phyloP scores from a whole-genome alignment of 352 stramenopile species.

The Lagenidium sp. region DNA sequence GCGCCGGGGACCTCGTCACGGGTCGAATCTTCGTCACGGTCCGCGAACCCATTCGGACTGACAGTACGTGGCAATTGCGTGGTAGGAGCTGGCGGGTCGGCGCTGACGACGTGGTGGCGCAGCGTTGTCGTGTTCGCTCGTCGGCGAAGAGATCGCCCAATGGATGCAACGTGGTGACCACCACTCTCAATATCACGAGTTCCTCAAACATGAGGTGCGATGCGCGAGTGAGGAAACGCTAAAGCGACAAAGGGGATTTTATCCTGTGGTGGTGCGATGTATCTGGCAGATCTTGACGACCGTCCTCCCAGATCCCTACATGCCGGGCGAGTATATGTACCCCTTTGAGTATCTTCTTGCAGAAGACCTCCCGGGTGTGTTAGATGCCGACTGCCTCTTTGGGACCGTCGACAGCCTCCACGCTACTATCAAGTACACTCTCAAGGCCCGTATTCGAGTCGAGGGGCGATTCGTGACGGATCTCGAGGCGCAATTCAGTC shows the following conservation, averaged over 20 bases:
- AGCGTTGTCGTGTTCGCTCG: slow-evolving; percentile 49
- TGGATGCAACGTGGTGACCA: slow-evolving; percentile 53
- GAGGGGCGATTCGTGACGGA: slow-evolving; percentile 62
- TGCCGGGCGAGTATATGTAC: slow-evolving; percentile 60
- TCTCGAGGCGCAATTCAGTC: slow-evolving; percentile 41
- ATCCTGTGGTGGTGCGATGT: no score
- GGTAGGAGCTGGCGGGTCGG: no score
- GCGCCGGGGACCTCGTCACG: slow-evolving; percentile 40
- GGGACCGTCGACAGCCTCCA: slow-evolving; percentile 40
- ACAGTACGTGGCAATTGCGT: slow-evolving; percentile 25
- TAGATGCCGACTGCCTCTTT: slow-evolving; percentile 46
- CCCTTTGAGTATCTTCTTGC: slow-evolving; percentile 56
- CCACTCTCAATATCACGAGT: slow-evolving; percentile 58
- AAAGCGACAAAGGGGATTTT: no score
- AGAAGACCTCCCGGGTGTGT: slow-evolving; percentile 34
- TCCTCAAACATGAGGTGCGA: slow-evolving; percentile 49
- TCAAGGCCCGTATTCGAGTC: slow-evolving; percentile 60
- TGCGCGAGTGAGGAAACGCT: no score
- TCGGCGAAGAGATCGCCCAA: slow-evolving; percentile 57
- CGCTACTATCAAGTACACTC: slow-evolving; percentile 67
- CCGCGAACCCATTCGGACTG: slow-evolving; percentile 39
- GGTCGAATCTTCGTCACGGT: slow-evolving; percentile 44
- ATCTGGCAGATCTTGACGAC: slow-evolving; percentile 32
- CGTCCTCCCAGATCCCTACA: slow-evolving; percentile 36
- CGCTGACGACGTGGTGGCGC: not conserved